These are phyloP conservation scores for Leccinum fallax DNA, from an alignment of 1,284 basidiomycete genomes.

Conservation along the genomic window DNA sequence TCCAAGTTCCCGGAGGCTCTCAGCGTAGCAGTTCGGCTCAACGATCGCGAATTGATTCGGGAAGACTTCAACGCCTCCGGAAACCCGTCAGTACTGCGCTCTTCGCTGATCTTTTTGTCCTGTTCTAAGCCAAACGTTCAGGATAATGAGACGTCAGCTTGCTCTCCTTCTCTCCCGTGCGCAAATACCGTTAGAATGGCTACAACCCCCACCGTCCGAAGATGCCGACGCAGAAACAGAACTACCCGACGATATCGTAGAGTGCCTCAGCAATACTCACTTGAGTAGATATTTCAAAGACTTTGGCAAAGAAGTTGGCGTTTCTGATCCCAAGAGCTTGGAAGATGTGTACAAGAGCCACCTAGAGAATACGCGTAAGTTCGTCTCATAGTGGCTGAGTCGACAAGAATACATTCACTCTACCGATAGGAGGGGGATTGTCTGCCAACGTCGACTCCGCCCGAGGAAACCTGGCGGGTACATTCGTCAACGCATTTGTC, in stretches of 20 bases:
- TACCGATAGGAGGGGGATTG: conserved; percentile 53
- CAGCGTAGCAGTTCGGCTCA: conserved; percentile 84
- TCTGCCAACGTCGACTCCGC: conserved; percentile 89
- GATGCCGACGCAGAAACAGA: conserved; percentile 65
- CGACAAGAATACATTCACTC: conserved; percentile 5
- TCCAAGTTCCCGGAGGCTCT: conserved; percentile 93
- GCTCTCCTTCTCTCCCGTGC: conserved; percentile 93
- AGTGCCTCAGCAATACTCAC: conserved; percentile 83
- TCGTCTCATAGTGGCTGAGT: background rate
- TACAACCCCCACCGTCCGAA: conserved; percentile 59
- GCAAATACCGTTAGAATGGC: conserved; percentile 91
- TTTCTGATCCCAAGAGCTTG: conserved; percentile 86
- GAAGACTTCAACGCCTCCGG: conserved; percentile 86
- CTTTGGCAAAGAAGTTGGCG: conserved; percentile 95
- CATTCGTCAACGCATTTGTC: conserved; percentile 99
- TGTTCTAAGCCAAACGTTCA: conserved; percentile 34
- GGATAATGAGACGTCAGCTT: conserved; percentile 94
- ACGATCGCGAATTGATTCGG: conserved; percentile 80
- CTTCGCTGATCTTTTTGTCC: background rate
- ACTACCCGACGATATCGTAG: conserved; percentile 81
- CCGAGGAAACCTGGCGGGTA: conserved; percentile 91
- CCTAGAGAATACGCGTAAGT: conserved; percentile 83
- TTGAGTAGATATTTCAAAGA: conserved; percentile 86
- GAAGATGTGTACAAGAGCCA: conserved; percentile 99
- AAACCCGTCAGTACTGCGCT: conserved; percentile 64